Evolutionary conservation across 2,329 filamentous ascomycete species (phyloP).

Genomic region (Ceratocystis lukuohia): DNA sequence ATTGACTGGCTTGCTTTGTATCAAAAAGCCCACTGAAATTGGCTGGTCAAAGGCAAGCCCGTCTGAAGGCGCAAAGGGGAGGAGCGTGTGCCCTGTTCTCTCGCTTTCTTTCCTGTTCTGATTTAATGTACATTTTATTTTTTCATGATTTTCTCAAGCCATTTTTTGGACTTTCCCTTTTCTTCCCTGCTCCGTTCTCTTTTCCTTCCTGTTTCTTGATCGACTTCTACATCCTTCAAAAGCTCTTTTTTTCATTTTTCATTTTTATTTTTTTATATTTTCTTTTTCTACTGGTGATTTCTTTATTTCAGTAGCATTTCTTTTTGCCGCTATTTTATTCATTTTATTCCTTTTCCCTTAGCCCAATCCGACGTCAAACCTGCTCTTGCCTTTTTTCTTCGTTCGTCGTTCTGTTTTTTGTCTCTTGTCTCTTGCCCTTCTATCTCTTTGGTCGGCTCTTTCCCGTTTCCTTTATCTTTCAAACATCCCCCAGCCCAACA

Average conservation of each 20-base stretch:
- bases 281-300: neutral
- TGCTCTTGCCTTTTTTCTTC: neutral
- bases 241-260: neutral
- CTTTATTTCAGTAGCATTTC: neutral
- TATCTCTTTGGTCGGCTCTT: neutral
- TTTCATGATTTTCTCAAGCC: neutral
- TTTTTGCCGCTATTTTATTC: neutral
- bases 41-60: neutral
- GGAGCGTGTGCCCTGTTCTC: too few species aligned
- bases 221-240: neutral
- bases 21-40: neutral
- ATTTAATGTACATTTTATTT: too few species aligned
- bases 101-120: too few species aligned
- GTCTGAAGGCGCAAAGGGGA: too few species aligned
- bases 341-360: neutral
- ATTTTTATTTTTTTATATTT: neutral
- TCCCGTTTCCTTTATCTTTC: constrained; percentile 6
- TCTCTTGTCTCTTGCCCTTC: too few species aligned
- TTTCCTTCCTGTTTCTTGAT: neutral
- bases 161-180: neutral
- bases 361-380: neutral
- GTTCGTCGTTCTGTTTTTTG: neutral
- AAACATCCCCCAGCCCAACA: constrained; percentile 1
- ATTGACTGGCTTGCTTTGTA: neutral
- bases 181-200: neutral